A percentile compares a stretch with the other conserved stretches of the same genome.
These are phyloP conservation scores for Hypoxylon sp. DNA, from an alignment of 2,329 filamentous ascomycete species.

Conservation along the genomic window DNA sequence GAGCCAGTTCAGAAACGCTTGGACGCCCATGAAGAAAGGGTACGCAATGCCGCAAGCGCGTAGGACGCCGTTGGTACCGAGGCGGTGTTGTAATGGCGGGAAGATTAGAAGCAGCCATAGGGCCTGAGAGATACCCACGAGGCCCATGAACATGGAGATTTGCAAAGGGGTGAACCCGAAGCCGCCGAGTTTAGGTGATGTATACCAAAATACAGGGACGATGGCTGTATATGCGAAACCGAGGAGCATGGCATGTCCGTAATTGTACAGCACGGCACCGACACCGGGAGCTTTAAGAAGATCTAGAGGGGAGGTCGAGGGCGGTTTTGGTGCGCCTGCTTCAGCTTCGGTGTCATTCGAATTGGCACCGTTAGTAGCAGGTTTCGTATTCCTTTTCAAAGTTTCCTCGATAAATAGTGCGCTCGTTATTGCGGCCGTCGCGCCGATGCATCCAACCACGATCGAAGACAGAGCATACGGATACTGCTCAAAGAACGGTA, in stretches of 20 bases:
- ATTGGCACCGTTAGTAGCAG: slow-evolving; percentile 18
- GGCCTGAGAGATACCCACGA: slow-evolving; percentile 76
- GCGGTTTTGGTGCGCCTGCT: slow-evolving; percentile 43
- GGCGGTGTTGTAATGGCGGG: slow-evolving; percentile 74
- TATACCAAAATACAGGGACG: slow-evolving; percentile 78
- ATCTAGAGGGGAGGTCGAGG: slow-evolving; percentile 62
- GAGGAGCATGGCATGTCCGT: slow-evolving; percentile 76
- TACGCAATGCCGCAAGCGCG: slow-evolving; percentile 70
- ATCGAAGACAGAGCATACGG: slow-evolving; percentile 77
- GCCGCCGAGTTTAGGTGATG: slow-evolving; percentile 73
- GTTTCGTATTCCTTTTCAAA: slow-evolving; percentile 53
- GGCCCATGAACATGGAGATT: slow-evolving; percentile 77
- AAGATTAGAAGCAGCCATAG: slow-evolving; percentile 80
- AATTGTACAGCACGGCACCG: slow-evolving; percentile 74
- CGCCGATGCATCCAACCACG: slow-evolving; percentile 68
- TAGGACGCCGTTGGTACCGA: slow-evolving; percentile 78
- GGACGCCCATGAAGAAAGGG: slow-evolving; percentile 73
- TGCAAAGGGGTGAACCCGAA: slow-evolving; percentile 72
- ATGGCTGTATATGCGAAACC: slow-evolving; percentile 81
- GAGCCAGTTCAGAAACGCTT: slow-evolving; percentile 70
- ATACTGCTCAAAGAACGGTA: slow-evolving; percentile 73
- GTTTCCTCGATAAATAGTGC: slow-evolving; percentile 76
- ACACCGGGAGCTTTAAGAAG: slow-evolving; percentile 77
- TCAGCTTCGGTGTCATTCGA: slow-evolving; percentile 34
- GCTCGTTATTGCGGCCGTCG: slow-evolving; percentile 66